Evolutionary conservation across 495 filamentous ascomycete species (phyloP), one percentile per base, ranked within the genome.

Genomic region (Hapsidospora chrysogenum): DNA sequence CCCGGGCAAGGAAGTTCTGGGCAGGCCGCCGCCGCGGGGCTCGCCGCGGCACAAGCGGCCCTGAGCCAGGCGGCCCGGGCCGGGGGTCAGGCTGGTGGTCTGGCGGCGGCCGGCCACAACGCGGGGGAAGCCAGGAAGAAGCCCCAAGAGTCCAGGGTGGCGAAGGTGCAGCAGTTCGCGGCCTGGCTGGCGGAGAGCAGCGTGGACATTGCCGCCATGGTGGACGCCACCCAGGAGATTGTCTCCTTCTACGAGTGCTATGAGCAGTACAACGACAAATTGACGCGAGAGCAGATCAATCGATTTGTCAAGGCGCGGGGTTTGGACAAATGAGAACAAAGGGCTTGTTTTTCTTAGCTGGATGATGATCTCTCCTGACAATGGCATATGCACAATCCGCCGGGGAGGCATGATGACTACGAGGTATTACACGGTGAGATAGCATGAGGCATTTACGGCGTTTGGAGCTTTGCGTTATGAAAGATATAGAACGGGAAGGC

Each of bases 221-320:
- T 94, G 29, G 87, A 96, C 48, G 87, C 80, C 54, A 85, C 81
- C 0, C 89, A 97, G 56, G 92, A 96, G 60, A 68, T 96, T 34
- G 84, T 97, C 28, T 92, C 85, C 3, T 69, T 97, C 41, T 97
- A 96, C 56, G 85, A 93, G 53, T 69, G 83, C 21, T 84, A 85
- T 64, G 89, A 97, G 50, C 66, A 74, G 45, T 94, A 87, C 47
- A 82, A 74, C 42, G 86, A 96, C 47, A 87, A 89, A 55, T 48
- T 52, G 8, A 61, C 61, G 17, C 49, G 56, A 25, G 68, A 72
- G 44, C 65, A 80, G 40, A 76, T 97, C 44, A 75, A 70, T 16
- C 66, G 83, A 28, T 85, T 87, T 59, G 72, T 94, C 34, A 92
- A 89, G 57, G 76, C 72, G 18, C 67, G 80, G 48, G 77, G 74